A percentile compares a stretch with the other conserved stretches of the same genome.
Conservation (phyloP, 1,139 yeast genomes). For the Taphrina wiesneri region DNA sequence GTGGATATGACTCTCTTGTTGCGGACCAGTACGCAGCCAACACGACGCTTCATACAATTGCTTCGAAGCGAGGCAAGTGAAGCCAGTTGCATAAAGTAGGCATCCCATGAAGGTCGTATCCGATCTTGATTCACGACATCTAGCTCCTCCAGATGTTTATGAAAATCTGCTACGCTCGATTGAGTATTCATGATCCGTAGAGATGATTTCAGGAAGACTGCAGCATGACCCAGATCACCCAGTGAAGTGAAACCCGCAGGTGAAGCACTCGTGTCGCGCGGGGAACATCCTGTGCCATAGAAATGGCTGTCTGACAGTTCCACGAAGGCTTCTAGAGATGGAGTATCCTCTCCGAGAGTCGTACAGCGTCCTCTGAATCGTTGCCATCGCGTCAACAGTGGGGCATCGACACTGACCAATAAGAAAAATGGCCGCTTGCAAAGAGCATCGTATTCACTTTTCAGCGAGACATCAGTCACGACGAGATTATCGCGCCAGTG, state of each 20-base stretch:
- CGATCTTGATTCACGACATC: slow-evolving; percentile 61
- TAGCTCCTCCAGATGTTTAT: slow-evolving; percentile 56
- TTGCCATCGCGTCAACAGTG: slow-evolving; percentile 57
- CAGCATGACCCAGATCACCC: slow-evolving; percentile 38
- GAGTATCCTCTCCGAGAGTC: neutral
- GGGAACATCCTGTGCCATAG: slow-evolving; percentile 47
- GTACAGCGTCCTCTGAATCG: slow-evolving; percentile 47
- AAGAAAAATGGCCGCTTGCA: slow-evolving; percentile 81
- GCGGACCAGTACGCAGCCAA: slow-evolving; percentile 90
- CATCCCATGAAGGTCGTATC: slow-evolving; percentile 91
- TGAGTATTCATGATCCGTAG: slow-evolving; percentile 65
- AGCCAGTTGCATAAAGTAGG: slow-evolving; percentile 90
- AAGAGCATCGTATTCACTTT: slow-evolving; percentile 54
- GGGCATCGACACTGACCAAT: slow-evolving; percentile 78
- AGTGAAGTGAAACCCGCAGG: neutral
- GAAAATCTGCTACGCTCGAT: slow-evolving; percentile 53
- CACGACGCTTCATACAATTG: slow-evolving; percentile 95
- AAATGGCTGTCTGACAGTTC: slow-evolving; percentile 52
- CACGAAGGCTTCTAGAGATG: slow-evolving; percentile 49
- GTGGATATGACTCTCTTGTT: slow-evolving; percentile 88
- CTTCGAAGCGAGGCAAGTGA: slow-evolving; percentile 88
- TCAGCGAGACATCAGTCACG: slow-evolving; percentile 54
- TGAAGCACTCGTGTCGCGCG: slow-evolving; percentile 45
- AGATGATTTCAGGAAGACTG: slow-evolving; percentile 59
- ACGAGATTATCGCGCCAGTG: slow-evolving; percentile 71